Conservation (phyloP, 805 yeast species). For the Saccharomycopsis sp. region DNA sequence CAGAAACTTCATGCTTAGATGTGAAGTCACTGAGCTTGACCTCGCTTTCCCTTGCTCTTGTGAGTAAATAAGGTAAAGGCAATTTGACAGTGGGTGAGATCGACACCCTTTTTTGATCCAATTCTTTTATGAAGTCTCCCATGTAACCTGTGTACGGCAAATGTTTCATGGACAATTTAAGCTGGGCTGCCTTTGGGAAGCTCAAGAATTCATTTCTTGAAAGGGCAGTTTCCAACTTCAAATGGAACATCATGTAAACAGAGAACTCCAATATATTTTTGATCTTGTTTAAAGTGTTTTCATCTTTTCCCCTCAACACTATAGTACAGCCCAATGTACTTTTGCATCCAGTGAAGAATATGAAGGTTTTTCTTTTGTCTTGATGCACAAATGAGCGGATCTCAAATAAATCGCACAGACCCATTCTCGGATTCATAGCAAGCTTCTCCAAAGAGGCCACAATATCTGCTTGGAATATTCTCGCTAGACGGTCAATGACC, state of each 20-base stretch:
- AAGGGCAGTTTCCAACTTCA: conserved; percentile 68
- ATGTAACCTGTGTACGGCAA: conserved; percentile 27
- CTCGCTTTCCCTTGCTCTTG: no score
- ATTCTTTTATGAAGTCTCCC: conserved; percentile 30
- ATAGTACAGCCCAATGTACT: conserved; percentile 72
- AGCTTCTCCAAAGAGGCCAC: conserved; percentile 79
- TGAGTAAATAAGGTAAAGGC: conserved; percentile 57
- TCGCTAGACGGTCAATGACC: conserved; percentile 67
- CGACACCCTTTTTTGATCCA: conserved; percentile 52
- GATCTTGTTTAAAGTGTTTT: conserved; percentile 49
- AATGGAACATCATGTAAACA: conserved; percentile 68
- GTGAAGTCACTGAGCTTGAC: not conserved
- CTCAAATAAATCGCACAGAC: conserved; percentile 64
- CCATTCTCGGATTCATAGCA: conserved; percentile 62
- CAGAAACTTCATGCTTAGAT: not conserved
- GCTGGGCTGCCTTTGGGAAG: conserved; percentile 13
- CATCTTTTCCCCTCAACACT: conserved; percentile 72
- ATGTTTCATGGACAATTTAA: conserved; percentile 1
- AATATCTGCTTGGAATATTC: conserved; percentile 76
- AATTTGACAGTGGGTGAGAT: conserved; percentile 80
- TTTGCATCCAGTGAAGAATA: conserved; percentile 74
- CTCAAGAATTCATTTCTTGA: conserved; percentile 29
- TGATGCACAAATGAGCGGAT: conserved; percentile 56
- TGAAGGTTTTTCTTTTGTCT: conserved; percentile 54
- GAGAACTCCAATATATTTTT: conserved; percentile 76